Base-by-base conservation (phyloP, 345 rosid genomes). In the Moricandia arvensis region DNA sequence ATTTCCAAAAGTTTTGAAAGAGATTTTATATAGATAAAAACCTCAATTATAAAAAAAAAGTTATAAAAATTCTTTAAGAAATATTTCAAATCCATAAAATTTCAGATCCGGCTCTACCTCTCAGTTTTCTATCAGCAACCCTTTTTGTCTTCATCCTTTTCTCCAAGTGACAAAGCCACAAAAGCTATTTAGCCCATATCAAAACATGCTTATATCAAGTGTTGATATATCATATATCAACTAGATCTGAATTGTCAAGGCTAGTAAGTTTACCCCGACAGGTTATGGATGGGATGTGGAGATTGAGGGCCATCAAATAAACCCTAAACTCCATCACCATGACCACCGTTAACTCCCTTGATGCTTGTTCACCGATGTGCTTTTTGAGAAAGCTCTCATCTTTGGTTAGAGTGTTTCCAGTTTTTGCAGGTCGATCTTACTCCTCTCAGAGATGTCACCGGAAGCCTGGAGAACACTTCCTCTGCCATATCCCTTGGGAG, bases 371-470 rank as follows among this genome's bases (percentile, higher is more conserved):
- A 27, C 41, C 43, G 2, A 67, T 5, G 59, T 67, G 71, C 10
- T 67, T 67, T 26, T 3, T 66, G 3, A 3, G 5, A 29, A 66
- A 49, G 59, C 15, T 8, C 0, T 5, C 6, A 15, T 0, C n/a
- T 16, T 66, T 67, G 60, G 45, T 49, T 30, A 67, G 31, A 51
- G 43, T 16, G 43, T 67, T 67, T 51, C 60, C 60, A 30, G 7
- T 11, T 30, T 67, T 67, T 51, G 60, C 71, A 17, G 21, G 2
- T 15, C 1, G 2, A 30, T 49, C 30, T 38, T 4, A 49, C 0
- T 15, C 8, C 17, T 51, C 71, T 67, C 11, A 49, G 29, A 17
- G 45, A 67, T 67, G 30, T 67, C 17, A 67, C 1, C 17, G 71
- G 60, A 67, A 67, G 43, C 43, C 45, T 49, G 6, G 6, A 2